phyloP scores from a whole-genome alignment of 257 asterid genomes.

The Solanum chmielewskii region DNA sequence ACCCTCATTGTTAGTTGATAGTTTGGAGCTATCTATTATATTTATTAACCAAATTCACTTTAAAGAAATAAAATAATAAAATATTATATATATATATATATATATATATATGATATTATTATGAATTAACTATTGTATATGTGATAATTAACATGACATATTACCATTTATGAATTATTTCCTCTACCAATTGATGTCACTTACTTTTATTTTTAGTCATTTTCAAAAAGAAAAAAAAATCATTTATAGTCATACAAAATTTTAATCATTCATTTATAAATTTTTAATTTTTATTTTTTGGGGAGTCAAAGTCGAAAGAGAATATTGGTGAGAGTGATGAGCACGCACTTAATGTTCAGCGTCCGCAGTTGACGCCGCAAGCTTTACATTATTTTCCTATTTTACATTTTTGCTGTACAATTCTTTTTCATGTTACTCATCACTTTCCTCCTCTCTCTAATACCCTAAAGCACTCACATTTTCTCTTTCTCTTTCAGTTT shows the following conservation, averaged over 20 bases:
- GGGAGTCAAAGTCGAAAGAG: too few species aligned
- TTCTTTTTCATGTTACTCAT: background rate
- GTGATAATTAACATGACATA: too few species aligned
- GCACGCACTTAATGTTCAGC: background rate
- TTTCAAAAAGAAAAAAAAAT: too few species aligned
- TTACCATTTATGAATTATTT: too few species aligned
- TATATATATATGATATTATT: too few species aligned
- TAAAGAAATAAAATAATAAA: background rate
- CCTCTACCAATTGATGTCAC: too few species aligned
- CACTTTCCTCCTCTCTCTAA: background rate
- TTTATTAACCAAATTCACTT: background rate
- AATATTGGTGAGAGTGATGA: background rate
- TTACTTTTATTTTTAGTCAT: too few species aligned
- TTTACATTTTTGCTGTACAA: background rate
- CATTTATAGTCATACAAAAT: too few species aligned
- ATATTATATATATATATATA: too few species aligned
- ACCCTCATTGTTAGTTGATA: background rate
- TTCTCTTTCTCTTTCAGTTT: background rate
- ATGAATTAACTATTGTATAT: too few species aligned
- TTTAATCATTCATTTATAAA: too few species aligned
- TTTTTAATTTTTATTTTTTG: too few species aligned
- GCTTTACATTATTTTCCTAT: background rate
- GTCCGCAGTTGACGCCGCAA: conserved; percentile 1
- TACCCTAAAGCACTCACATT: background rate
- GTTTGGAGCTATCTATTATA: background rate